Evolutionary conservation across 192 early-diverging fungal genomes (phyloP).

Genomic region (Nowakowskiella sp.): DNA sequence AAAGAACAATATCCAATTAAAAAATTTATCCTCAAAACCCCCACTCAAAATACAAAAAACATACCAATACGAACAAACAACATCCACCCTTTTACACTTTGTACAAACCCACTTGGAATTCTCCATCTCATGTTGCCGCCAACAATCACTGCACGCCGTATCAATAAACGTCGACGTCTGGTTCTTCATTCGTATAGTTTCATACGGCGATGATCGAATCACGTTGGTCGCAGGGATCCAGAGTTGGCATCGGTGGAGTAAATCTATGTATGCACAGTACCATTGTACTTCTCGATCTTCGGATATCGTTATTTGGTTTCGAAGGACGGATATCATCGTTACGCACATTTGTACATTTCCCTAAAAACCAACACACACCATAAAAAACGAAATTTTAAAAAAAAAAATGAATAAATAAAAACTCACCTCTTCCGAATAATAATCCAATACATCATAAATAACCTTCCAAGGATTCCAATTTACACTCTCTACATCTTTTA

Average conservation of each 20-base stretch:
- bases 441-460: slow-evolving; percentile 51
- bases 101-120: slow-evolving; percentile 60
- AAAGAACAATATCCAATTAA: too few relatives aligned
- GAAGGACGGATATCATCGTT: slow-evolving; percentile 52
- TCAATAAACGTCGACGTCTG: slow-evolving; percentile 48
- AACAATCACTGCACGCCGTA: slow-evolving; percentile 59
- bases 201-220: slow-evolving; percentile 43
- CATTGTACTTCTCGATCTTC: slow-evolving; percentile 52
- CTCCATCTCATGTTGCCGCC: slow-evolving; percentile 28
- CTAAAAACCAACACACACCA: too few relatives aligned
- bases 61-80: slow-evolving; percentile 64
- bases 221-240: slow-evolving; percentile 59
- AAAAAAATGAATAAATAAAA: not conserved
- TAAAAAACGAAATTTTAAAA: slow-evolving; percentile 1
- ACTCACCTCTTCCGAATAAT: slow-evolving; percentile 64
- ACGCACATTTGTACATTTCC: slow-evolving; percentile 79
- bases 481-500: slow-evolving; percentile 23
- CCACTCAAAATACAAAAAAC: not conserved
- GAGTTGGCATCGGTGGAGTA: slow-evolving; percentile 62
- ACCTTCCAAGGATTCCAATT: slow-evolving; percentile 31
- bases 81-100: slow-evolving; percentile 53
- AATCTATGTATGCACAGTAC: slow-evolving; percentile 66
- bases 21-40: slow-evolving; percentile 1
- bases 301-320: slow-evolving; percentile 30
- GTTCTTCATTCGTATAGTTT: slow-evolving; percentile 35